Base-by-base conservation (phyloP, 169 alveolate genomes). In the Cystoisospora suis region DNA sequence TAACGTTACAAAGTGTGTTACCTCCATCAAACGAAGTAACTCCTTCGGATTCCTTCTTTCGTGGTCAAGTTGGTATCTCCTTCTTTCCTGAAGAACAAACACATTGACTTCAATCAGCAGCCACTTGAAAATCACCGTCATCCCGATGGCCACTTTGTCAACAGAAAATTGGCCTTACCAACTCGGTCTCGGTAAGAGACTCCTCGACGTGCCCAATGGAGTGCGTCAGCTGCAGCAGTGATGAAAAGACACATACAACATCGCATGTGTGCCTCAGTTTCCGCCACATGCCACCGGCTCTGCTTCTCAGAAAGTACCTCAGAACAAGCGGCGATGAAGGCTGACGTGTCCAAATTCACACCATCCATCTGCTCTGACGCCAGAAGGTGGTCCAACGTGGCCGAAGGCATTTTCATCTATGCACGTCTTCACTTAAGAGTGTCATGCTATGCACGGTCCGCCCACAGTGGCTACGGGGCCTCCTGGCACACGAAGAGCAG, bases 251-350 rank as follows among this genome's bases (percentile, higher is more conserved):
- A 49, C 61, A 49, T 20, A 20, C 61, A 49, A 49, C 61, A 12
- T 9, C 61, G 77, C 40, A 3, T 36, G 23, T 58, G 72, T 29
- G 40, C 29, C 29, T 9, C 72, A 27, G 72, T 65, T 65, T 9
- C 36, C 20, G 4, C 6, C 23, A 59, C 44, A 12, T 32, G 34
- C 44, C 77, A 65, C 77, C 34, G 5, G n/a, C 9, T 6, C 77
- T 6, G 6, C 0, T 65, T 58, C 72, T 65, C 4, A 44, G 45
- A 12, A 44, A 36, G 45, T 65, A 65, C 77, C 77, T 65, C 77
- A 1, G 77, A 65, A n/a, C 77, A 65, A 7, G 77, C 77, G 42
- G 77, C 77, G n/a, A 65, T 44, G 34, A 65, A 65, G n/a, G 42
- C 40, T 44, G 77, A 32, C 40, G 77, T 65, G 34, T 65, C 77